Evolutionary conservation across 306 rosid genomes (phyloP).

Genomic region (Pterocarpus macrocarpus): DNA sequence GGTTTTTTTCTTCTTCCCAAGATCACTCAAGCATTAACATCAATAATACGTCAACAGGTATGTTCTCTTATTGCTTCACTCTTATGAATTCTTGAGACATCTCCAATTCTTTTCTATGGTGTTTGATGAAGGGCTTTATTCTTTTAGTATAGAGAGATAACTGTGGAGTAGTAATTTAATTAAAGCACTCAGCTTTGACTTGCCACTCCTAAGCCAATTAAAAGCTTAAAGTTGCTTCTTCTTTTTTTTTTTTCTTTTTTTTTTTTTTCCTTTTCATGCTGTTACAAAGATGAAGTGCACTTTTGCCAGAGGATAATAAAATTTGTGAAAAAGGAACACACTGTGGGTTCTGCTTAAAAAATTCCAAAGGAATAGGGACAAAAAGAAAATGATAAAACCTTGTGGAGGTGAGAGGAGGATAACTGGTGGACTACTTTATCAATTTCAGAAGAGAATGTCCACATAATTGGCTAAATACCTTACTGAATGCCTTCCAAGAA

Average conservation of each 20-base stretch:
- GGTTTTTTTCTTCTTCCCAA: conserved; percentile 45
- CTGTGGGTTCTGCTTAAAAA: conserved; percentile 51
- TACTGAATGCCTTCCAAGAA: conserved; percentile 36
- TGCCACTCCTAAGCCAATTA: conserved; percentile 43
- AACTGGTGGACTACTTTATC: conserved; percentile 43
- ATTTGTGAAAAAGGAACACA: conserved; percentile 45
- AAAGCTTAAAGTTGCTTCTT: conserved; percentile 46
- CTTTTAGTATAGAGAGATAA: conserved; percentile 1
- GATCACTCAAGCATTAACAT: conserved; percentile 21
- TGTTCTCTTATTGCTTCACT: conserved; percentile 42
- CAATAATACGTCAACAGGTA: conserved; percentile 46
- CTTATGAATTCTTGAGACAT: conserved; percentile 33
- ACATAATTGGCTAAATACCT: conserved; percentile 46
- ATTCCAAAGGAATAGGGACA: conserved; percentile 73
- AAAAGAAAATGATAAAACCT: conserved; percentile 60
- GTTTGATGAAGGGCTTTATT: conserved; percentile 38
- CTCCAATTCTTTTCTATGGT: conserved; percentile 11
- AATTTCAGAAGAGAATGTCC: conserved; percentile 47
- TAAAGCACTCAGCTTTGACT: conserved; percentile 50
- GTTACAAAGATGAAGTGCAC: conserved; percentile 55
- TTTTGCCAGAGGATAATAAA: conserved; percentile 50
- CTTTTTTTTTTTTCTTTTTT: background rate
- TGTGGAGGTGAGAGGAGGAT: conserved; percentile 35
- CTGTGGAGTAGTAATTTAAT: conserved; percentile 37
- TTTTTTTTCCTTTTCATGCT: background rate